Evolutionary conservation across 148 eudicot species (phyloP), one percentile per base, ranked within the genome.

Genomic region (Rhododendron kiyosumense): DNA sequence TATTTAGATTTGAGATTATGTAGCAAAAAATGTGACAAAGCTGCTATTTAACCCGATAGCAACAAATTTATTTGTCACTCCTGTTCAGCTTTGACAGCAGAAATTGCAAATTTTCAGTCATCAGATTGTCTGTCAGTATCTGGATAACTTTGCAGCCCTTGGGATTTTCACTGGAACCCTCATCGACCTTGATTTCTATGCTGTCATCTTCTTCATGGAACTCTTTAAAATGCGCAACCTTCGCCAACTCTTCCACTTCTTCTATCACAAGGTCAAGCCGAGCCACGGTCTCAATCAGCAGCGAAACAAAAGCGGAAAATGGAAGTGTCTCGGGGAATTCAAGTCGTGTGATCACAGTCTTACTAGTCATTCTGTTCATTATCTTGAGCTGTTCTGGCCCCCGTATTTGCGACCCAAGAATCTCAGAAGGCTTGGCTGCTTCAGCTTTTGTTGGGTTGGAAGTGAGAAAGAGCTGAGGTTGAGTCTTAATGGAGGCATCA

Each of bases 391-490:
- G 38, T 10, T 32, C 82, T 38, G 79, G 49, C 38, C 61, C 77
- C 81, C 17, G 36, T 36, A 54, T 77, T 48, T 84, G 86, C 45
- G 32, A 59, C 20, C 45, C 52, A 77, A 85, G 75, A 13, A 38
- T 54, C 81, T 85, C 82, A 36, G n/a, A 14, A 74, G 45, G 79
- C 79, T 85, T 54, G 54, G 28, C 43, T 36, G 82, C 36, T 85
- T 77, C 82, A 20, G 63, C 26, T 78, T 77, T 85, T n/a, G 59
- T 81, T n/a, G 82, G 75, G 45, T 54, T 85, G 20, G 86, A 85
- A 36, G 86, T 59, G 86, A 85, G 86, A 24, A 85, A 85, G 74
- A 85, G 74, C 82, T 76, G 82, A 34, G 86, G 86, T 61, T 85
- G 86, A 57, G 82, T 30, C 79, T 85, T 85, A 77, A 85, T 85